Evolutionary conservation across 345 rosid genomes (phyloP), one percentile per base, ranked within the genome.

Genomic region (Clausena lansium): DNA sequence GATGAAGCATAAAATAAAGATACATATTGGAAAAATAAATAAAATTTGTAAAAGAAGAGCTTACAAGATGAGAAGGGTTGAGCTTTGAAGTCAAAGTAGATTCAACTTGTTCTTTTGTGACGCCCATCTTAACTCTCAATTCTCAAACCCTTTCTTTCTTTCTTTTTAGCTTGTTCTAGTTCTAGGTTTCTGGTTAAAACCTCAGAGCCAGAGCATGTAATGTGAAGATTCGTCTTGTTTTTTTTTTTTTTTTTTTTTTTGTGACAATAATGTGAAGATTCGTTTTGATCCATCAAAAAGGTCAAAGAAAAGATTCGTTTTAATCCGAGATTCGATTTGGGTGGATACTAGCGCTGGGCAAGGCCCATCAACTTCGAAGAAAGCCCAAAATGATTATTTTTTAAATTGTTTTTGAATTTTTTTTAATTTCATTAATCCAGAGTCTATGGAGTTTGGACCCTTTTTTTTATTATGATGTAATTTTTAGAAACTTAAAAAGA

Each of bases 71-170:
- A 30, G 87, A 79, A 83, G 97, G 97, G 19, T 81, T 90, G 78
- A 94, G 81, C 77, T 94, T 94, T 0, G 91, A 83, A 32, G 87
- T 86, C 88, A 94, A 65, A 4, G 93, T 84, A 59, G 94, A 88
- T 80, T 89, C 91, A 39, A 92, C 91, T 85, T 87, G 90, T 63
- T 91, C 98, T 85, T 92, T 92, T 0, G 92, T 90, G 65, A 91
- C 91, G 41, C 95, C 97, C 96, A 92, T 93, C 79, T 70, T 67
- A 54, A 58, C 55, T 6, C 65, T 0, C 13, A 64, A 19, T 33
- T 73, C 67, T 35, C 36, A 9, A 13, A 9, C 32, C 13, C 70
- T 52, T 15, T 5, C 41, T 70, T 9, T n/a, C 47, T n/a, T 9
- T 2, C 6, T 25, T 9, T 7, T 58, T 33, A 47, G 64, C 30